Base-by-base conservation (phyloP, 2,329 filamentous ascomycete species). In the Epichloe coenophiala region DNA sequence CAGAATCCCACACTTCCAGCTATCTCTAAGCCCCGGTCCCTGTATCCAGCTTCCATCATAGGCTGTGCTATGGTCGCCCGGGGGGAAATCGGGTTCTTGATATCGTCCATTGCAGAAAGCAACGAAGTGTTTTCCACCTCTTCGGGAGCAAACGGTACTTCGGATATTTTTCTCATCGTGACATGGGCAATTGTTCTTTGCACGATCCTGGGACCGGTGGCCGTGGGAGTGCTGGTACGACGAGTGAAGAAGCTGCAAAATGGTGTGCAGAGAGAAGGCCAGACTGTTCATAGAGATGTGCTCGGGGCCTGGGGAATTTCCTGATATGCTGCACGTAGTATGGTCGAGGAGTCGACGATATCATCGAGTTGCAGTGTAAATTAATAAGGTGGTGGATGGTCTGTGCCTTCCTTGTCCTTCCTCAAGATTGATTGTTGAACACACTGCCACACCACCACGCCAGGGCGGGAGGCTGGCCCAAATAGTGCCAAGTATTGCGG, bases 81-180 rank as follows among this genome's bases (percentile, higher is more conserved):
- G n/a, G 86, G n/a, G 86, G 86, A 93, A 61, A 87, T 91, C 36
- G 85, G 86, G 0, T 88, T 88, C 54, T 63, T 91, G 42, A 87
- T 93, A 54, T 81, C 82, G 1, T 79, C 82, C 0, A 63, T 89
- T 0, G 83, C 83, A 0, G 74, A 86, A 58, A 73, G 68, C 44
- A 68, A 71, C 1, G 68, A 69, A 0, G 63, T 74, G 13, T 76
- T 76, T 39, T 49, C 43, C 13, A 2, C 35, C 3, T 52, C 15
- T 3, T 35, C 48, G 5, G 33, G 19, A 13, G 37, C 6, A 8
- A 50, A 45, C n/a, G 51, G 27, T 39, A 56, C 31, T 23, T 71
- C 68, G 0, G 65, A 74, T 19, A 60, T 77, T 1, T 79, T 77
- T 49, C 63, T 78, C 0, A 63, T 78, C n/a, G 67, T 74, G 0